Conservation (phyloP, 2,329 filamentous ascomycete species). For the Colletotrichum sp. region DNA sequence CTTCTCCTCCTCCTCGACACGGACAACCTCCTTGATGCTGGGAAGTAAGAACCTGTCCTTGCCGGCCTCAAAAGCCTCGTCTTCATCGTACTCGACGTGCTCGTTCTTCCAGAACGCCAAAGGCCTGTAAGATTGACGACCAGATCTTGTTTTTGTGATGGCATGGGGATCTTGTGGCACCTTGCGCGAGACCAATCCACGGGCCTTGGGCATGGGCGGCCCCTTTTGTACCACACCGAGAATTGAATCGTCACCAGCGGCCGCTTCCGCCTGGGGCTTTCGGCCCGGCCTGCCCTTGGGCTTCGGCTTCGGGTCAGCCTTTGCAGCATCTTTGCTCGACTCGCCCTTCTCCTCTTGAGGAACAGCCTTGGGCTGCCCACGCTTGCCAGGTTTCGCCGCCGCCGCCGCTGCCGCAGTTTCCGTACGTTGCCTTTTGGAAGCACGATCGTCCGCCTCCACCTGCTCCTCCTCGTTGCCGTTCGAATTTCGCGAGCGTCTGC, state of each 20-base stretch:
- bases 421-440: constrained; percentile 23
- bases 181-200: constrained; percentile 58
- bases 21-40: constrained; percentile 77
- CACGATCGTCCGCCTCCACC: constrained; percentile 17
- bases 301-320: constrained; percentile 27
- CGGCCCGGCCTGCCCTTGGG: constrained; percentile 30
- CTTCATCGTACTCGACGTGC: constrained; percentile 70
- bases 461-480: constrained; percentile 10
- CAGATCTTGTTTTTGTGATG: constrained; percentile 71
- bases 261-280: constrained; percentile 41
- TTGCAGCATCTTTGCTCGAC: constrained; percentile 14
- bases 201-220: constrained; percentile 59
- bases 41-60: constrained; percentile 60
- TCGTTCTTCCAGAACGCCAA: constrained; percentile 90
- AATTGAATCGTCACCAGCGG: constrained; percentile 48
- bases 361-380: constrained; percentile 26
- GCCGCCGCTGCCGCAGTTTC: constrained; percentile 9
- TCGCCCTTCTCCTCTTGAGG: constrained; percentile 21
- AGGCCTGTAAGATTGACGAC: constrained; percentile 77
- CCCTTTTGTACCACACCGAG: constrained; percentile 53
- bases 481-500: constrained; percentile 20
- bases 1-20: constrained; percentile 66
- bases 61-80: constrained; percentile 52
- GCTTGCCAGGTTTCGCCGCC: constrained; percentile 16
- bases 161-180: constrained; percentile 53